Percentiles rank a stretch among this genome's conserved stretches.
These are phyloP conservation scores for Podaxis sp. DNA, from an alignment of 768 basidiomycete genomes.

Conservation along the genomic window DNA sequence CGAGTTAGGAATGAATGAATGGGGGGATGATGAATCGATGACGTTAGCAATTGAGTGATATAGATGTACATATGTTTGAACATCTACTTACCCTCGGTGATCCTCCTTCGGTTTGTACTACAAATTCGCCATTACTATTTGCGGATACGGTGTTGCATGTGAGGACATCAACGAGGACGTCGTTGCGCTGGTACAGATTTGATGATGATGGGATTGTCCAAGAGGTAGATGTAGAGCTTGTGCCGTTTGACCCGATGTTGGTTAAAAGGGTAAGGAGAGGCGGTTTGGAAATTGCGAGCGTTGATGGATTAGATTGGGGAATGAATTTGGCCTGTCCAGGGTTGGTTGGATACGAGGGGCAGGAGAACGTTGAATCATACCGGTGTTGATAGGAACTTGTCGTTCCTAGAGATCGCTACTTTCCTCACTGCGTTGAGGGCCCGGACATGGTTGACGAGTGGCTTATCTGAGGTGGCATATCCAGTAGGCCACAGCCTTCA, in stretches of 20 bases:
- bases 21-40: background rate
- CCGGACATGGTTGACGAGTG: slow-evolving; percentile 46
- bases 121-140: slow-evolving; percentile 41
- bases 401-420: slow-evolving; percentile 42
- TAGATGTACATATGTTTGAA: background rate
- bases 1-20: background rate
- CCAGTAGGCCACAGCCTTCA: slow-evolving; percentile 61
- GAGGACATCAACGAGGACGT: slow-evolving; percentile 52
- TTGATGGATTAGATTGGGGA: slow-evolving; percentile 33
- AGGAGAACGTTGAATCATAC: slow-evolving; percentile 29
- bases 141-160: slow-evolving; percentile 42
- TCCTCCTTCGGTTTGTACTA: slow-evolving; percentile 37
- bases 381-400: slow-evolving; percentile 45
- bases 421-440: slow-evolving; percentile 55
- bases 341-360: background rate
- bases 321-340: slow-evolving; percentile 44
- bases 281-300: slow-evolving; percentile 51
- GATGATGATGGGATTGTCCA: slow-evolving; percentile 42
- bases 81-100: slow-evolving; percentile 40
- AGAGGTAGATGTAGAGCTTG: slow-evolving; percentile 14
- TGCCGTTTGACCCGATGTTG: slow-evolving; percentile 44
- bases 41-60: background rate
- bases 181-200: slow-evolving; percentile 37
- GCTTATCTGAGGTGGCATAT: slow-evolving; percentile 45
- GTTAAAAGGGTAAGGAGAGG: slow-evolving; percentile 58